Base-by-base conservation (phyloP, 805 yeast genomes). In the Yarrowia sp. region DNA sequence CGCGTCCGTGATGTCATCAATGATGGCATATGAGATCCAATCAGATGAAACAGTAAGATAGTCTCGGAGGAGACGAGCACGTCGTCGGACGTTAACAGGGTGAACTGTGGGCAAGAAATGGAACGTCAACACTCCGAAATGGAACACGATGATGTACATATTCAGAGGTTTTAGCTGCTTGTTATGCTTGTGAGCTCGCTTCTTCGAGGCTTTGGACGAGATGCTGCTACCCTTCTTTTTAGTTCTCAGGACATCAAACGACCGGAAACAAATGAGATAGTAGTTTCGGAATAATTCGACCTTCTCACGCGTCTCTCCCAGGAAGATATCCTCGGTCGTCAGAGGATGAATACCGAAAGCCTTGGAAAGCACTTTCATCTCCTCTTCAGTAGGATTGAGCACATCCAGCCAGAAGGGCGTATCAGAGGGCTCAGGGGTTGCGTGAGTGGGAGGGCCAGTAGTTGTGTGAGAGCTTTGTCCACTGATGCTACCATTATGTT, bases 1-100 rank as follows among this genome's bases (percentile, higher is more conserved):
- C 0, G 96, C 96, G 81, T 95, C 99, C 0, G 98, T 94, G 71
- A 95, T 91, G 76, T 95, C 98, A 80, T 95, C 99, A 72, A 95
- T 91, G 70, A 95, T 79, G 0, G 98, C 98, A 78, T 95, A 95
- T 1, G 97, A 94, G 55, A 95, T 89, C 99, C 99, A 95, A 77
- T 95, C 98, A 0, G 98, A 87, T 2, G 94, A 86, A 6, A 95
- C 97, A 2, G 91, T 91, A 70, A 95, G 80, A 74, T 93, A 94
- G 76, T 95, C 99, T 70, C 88, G 83, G 70, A 94, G 82, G 70
- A 95, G 79, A 68, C 99, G 83, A 0, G 97, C 96, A 76, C 99
- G 86, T 76, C 98, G 84, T 72, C 99, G 85, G 39, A 95, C 99
- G 74, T 95, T 95, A 60, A 92, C 90, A 0, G 98, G 96, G 77